Evolutionary conservation across 139 green algal species (phyloP).

Genomic region (Closterium sp.): DNA sequence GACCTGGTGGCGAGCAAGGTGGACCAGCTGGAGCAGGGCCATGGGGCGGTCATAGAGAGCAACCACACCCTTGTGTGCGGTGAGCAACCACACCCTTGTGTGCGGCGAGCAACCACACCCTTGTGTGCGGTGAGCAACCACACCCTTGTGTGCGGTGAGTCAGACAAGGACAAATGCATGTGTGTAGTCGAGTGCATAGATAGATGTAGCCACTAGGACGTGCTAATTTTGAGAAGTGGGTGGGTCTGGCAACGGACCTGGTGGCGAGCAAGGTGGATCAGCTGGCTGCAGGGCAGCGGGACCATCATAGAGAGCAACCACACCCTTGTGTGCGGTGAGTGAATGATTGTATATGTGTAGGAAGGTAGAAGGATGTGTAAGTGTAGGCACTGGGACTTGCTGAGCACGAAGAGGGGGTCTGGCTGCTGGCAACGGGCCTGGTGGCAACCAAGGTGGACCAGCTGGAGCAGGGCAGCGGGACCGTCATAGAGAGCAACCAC

Average conservation of each 20-base stretch:
- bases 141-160: slow-evolving; percentile 20
- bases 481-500: slow-evolving; percentile 23
- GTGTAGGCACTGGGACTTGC: too few relatives aligned
- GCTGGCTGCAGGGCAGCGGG: not conserved
- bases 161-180: too few relatives aligned
- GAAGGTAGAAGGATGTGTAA: too few relatives aligned
- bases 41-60: slow-evolving; percentile 5
- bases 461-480: not conserved
- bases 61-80: slow-evolving; percentile 33
- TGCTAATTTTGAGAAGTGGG: too few relatives aligned
- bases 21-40: slow-evolving; percentile 5
- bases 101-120: slow-evolving; percentile 18
- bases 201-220: too few relatives aligned
- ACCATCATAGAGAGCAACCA: slow-evolving; percentile 21
- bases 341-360: too few relatives aligned
- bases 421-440: slow-evolving; percentile 10
- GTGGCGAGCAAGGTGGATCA: slow-evolving; percentile 23
- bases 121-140: slow-evolving; percentile 11
- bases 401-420: too few relatives aligned
- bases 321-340: slow-evolving; percentile 24
- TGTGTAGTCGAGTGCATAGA: too few relatives aligned
- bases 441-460: slow-evolving; percentile 17
- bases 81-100: slow-evolving; percentile 21
- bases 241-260: too few relatives aligned
- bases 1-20: slow-evolving; percentile 18